A percentile compares a stretch with the other conserved stretches of the same genome.
Evolutionary conservation across 202 grass and related monocot species (phyloP).

Genomic region (Hordeum pubiflorum): DNA sequence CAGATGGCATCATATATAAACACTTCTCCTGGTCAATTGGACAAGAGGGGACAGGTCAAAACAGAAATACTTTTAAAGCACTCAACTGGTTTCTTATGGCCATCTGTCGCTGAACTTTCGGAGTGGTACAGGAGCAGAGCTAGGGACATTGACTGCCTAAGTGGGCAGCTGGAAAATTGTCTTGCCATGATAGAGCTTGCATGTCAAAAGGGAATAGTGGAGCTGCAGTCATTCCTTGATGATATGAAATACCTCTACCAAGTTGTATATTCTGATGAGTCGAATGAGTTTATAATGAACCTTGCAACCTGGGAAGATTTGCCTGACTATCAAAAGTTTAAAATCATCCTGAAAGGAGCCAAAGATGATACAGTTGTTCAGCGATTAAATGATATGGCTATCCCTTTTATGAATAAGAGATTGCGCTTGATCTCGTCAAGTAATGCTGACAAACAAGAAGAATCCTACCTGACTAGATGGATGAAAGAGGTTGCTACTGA

Average conservation of each 20-base stretch:
- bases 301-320: slow-evolving; percentile 73
- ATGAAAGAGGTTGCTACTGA: slow-evolving; percentile 76
- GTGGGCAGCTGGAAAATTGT: slow-evolving; percentile 90
- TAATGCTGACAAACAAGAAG: slow-evolving; percentile 29
- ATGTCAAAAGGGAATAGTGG: slow-evolving; percentile 62
- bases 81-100: slow-evolving; percentile 71
- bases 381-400: slow-evolving; percentile 62
- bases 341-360: slow-evolving; percentile 77
- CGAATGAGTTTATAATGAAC: slow-evolving; percentile 62
- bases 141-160: slow-evolving; percentile 91
- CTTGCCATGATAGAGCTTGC: slow-evolving; percentile 70
- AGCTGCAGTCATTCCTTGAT: slow-evolving; percentile 62
- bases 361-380: slow-evolving; percentile 65
- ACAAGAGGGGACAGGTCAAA: slow-evolving; percentile 44
- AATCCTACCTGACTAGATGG: slow-evolving; percentile 75
- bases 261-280: slow-evolving; percentile 68
- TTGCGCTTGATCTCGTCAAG: slow-evolving; percentile 23
- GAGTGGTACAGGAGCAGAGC: slow-evolving; percentile 79
- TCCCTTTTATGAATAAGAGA: slow-evolving; percentile 79
- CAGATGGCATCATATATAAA: slow-evolving; percentile 71
- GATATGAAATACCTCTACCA: slow-evolving; percentile 71
- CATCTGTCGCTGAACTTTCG: slow-evolving; percentile 59
- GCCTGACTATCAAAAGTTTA: slow-evolving; percentile 85
- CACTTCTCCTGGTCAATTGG: slow-evolving; percentile 25
- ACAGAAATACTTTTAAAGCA: slow-evolving; percentile 78